phyloP scores from a whole-genome alignment of 176 grass and related monocot genomes.

The Oryza glumipatula region DNA sequence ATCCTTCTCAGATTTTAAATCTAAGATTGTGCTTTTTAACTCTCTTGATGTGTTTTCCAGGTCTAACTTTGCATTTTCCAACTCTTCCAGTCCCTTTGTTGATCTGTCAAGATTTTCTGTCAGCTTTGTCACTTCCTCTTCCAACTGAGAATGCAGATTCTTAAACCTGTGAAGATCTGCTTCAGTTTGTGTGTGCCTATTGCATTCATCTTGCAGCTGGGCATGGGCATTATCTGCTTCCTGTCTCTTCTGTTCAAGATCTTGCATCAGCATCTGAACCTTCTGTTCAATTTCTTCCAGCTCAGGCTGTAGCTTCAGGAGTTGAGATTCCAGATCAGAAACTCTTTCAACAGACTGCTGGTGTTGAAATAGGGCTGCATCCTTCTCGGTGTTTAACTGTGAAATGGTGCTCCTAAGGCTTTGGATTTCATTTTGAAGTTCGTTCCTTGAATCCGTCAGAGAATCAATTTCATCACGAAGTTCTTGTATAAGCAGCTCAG shows the following conservation, averaged over 20 bases:
- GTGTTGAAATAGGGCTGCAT: slow-evolving; percentile 44
- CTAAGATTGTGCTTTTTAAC: slow-evolving; percentile 45
- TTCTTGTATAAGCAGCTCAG: slow-evolving; percentile 55
- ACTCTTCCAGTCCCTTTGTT: slow-evolving; percentile 32
- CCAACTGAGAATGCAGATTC: slow-evolving; percentile 46
- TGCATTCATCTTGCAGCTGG: slow-evolving; percentile 50
- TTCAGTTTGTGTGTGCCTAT: slow-evolving; percentile 51
- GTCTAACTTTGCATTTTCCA: slow-evolving; percentile 50
- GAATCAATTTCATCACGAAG: slow-evolving; percentile 48
- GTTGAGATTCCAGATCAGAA: slow-evolving; percentile 38
- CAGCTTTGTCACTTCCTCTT: slow-evolving; percentile 45
- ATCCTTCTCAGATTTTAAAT: slow-evolving; percentile 52
- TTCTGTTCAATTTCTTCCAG: slow-evolving; percentile 50
- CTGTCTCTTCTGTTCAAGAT: slow-evolving; percentile 50
- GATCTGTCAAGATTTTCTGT: slow-evolving; percentile 42
- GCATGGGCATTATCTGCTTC: slow-evolving; percentile 38
- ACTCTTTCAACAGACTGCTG: slow-evolving; percentile 43
- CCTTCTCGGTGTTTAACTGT: slow-evolving; percentile 46
- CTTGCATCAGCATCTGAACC: slow-evolving; percentile 49
- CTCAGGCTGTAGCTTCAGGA: slow-evolving; percentile 49
- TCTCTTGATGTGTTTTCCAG: slow-evolving; percentile 47
- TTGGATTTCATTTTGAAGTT: slow-evolving; percentile 65
- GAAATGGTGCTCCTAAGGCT: slow-evolving; percentile 50
- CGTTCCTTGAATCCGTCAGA: slow-evolving; percentile 58
- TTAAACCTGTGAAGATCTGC: slow-evolving; percentile 45